phyloP scores from a whole-genome alignment of 306 rosid species.

The Abrus precatorius region DNA sequence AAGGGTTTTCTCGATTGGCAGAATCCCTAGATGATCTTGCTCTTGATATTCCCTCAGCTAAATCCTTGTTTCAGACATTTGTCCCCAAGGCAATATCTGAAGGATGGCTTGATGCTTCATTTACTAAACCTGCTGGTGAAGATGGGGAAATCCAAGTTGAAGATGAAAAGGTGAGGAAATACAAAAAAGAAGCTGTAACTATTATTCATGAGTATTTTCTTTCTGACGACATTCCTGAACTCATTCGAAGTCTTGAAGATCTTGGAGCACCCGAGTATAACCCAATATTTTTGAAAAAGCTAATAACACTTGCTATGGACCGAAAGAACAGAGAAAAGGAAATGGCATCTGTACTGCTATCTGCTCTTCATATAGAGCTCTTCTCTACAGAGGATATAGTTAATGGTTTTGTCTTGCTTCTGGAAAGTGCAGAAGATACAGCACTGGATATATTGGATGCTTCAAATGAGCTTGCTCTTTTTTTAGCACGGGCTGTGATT shows the following conservation, averaged over 20 bases:
- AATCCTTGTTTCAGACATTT: constrained; percentile 67
- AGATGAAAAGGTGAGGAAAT: constrained; percentile 72
- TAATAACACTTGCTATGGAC: constrained; percentile 96
- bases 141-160: constrained; percentile 66
- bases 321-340: constrained; percentile 97
- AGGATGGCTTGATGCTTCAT: constrained; percentile 97
- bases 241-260: constrained; percentile 90
- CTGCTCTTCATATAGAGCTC: constrained; percentile 95
- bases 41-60: constrained; percentile 94
- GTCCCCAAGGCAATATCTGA: constrained; percentile 83
- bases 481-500: constrained; percentile 93
- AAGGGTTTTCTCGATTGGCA: constrained; percentile 90
- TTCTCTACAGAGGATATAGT: constrained; percentile 93
- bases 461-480: constrained; percentile 94
- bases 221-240: constrained; percentile 97
- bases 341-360: constrained; percentile 96
- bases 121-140: constrained; percentile 64
- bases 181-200: constrained; percentile 84
- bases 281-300: constrained; percentile 88
- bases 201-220: constrained; percentile 94
- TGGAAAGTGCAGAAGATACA: constrained; percentile 95
- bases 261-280: constrained; percentile 82
- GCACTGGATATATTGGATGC: constrained; percentile 95
- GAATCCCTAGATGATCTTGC: constrained; percentile 98
- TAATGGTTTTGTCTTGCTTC: constrained; percentile 84